These are phyloP conservation scores for Ophiostoma quercus DNA, from an alignment of 2,329 filamentous ascomycete species.

Conservation along the genomic window DNA sequence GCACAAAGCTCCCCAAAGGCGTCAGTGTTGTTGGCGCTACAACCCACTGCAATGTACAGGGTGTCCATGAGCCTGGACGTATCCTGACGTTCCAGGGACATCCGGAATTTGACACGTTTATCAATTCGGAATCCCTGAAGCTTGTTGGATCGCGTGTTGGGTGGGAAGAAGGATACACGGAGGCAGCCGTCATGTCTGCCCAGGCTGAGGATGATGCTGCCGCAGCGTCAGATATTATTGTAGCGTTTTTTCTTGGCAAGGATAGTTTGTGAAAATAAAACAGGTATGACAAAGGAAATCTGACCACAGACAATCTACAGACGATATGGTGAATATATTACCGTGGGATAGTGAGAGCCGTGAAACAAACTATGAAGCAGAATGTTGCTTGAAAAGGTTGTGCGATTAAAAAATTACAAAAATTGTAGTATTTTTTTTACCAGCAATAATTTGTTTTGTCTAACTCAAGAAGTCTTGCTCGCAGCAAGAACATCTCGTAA, in stretches of 20 bases:
- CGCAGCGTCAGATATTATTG: background rate
- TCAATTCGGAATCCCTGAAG: conserved; percentile 36
- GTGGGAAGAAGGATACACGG: background rate
- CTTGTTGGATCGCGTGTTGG: background rate
- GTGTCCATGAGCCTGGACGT: conserved; percentile 36
- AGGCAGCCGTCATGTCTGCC: background rate
- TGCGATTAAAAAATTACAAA: too few species aligned
- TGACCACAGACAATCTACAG: too few species aligned
- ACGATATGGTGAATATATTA: too few species aligned
- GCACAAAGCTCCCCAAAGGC: conserved; percentile 24
- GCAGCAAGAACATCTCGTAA: conserved; percentile 32
- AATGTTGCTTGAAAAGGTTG: too few species aligned
- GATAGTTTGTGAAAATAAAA: background rate
- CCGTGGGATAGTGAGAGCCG: too few species aligned
- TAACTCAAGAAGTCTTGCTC: background rate
- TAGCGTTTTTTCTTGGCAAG: background rate
- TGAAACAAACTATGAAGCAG: too few species aligned
- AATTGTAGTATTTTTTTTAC: too few species aligned
- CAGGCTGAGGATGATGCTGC: background rate
- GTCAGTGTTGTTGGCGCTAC: conserved; percentile 29
- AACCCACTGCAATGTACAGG: conserved; percentile 37
- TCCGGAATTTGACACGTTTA: conserved; percentile 41
- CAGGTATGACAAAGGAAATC: too few species aligned
- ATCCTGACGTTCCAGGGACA: conserved; percentile 41
- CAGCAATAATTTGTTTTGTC: too few species aligned